Conservation (phyloP, 345 rosid species). For the Zanthoxylum bungeanum region DNA sequence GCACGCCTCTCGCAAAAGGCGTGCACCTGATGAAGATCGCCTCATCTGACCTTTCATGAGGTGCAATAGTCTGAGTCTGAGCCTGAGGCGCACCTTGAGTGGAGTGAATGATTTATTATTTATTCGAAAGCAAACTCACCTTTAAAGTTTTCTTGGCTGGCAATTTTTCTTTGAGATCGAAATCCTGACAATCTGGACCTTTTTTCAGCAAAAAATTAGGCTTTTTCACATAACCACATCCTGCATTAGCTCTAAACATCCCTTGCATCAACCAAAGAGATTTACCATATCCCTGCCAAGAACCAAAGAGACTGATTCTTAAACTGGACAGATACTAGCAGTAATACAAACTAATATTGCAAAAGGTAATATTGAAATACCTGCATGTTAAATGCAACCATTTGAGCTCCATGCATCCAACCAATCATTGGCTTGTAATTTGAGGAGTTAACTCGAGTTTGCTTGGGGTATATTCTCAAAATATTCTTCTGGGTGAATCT, state of each 20-base stretch:
- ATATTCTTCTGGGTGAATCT: constrained; percentile 75
- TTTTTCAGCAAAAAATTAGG: constrained; percentile 50
- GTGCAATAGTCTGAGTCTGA: too few species aligned
- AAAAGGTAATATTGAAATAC: constrained; percentile 25
- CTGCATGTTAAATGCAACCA: constrained; percentile 94
- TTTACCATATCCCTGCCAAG: constrained; percentile 59
- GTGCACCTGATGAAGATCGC: too few species aligned
- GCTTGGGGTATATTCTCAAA: constrained; percentile 73
- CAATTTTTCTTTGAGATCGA: constrained; percentile 43
- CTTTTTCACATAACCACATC: constrained; percentile 72
- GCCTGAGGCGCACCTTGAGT: too few species aligned
- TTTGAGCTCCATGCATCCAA: constrained; percentile 88
- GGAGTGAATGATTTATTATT: background rate
- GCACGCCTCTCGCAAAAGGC: too few species aligned
- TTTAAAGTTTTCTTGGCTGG: constrained; percentile 43
- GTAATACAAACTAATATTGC: too few species aligned
- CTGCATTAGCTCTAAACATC: constrained; percentile 67
- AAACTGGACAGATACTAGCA: background rate
- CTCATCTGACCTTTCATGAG: too few species aligned
- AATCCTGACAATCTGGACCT: constrained; percentile 29
- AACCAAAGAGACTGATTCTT: background rate
- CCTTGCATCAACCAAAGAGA: constrained; percentile 84
- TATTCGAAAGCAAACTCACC: constrained; percentile 26
- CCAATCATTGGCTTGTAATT: constrained; percentile 68
- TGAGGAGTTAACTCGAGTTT: constrained; percentile 59